phyloP scores from a whole-genome alignment of 768 basidiomycete genomes.

The Sporobolomyces pararoseus region DNA sequence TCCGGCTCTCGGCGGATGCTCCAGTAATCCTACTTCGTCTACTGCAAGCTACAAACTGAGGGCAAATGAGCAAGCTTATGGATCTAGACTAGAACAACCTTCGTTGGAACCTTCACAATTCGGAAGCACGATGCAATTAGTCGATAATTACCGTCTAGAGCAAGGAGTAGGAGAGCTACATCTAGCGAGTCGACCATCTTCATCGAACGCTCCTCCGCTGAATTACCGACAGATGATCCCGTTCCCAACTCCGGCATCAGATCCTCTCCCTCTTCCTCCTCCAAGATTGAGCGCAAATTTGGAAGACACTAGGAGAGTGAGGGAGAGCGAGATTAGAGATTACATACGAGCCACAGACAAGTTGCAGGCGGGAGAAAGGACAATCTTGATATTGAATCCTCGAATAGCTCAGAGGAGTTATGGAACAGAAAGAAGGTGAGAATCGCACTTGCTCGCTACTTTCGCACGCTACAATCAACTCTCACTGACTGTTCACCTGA shows the following conservation, averaged over 20 bases:
- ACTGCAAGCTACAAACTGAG: too few relatives aligned
- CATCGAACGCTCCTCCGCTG: neutral
- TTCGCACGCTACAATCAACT: conserved; percentile 1
- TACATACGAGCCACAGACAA: conserved; percentile 81
- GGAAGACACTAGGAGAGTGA: neutral
- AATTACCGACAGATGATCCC: too few relatives aligned
- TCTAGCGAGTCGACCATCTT: neutral
- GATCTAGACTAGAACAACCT: neutral
- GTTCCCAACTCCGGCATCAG: neutral
- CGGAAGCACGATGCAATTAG: neutral
- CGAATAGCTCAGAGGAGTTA: conserved; percentile 97
- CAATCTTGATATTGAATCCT: conserved; percentile 94
- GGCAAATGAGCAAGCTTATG: neutral
- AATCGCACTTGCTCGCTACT: neutral
- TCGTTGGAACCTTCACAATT: neutral
- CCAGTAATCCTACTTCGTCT: too few relatives aligned
- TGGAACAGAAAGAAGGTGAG: conserved; percentile 85
- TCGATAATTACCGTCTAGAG: neutral
- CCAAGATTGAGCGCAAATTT: neutral
- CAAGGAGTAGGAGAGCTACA: conserved; percentile 1
- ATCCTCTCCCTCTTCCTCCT: neutral
- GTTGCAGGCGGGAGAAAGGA: conserved; percentile 84
- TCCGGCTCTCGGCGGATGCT: too few relatives aligned
- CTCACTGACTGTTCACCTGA: conserved; percentile 15
- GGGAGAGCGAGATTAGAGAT: conserved; percentile 46